phyloP scores from a whole-genome alignment of 495 filamentous ascomycete genomes.

The Eremomyces bilateralis region DNA sequence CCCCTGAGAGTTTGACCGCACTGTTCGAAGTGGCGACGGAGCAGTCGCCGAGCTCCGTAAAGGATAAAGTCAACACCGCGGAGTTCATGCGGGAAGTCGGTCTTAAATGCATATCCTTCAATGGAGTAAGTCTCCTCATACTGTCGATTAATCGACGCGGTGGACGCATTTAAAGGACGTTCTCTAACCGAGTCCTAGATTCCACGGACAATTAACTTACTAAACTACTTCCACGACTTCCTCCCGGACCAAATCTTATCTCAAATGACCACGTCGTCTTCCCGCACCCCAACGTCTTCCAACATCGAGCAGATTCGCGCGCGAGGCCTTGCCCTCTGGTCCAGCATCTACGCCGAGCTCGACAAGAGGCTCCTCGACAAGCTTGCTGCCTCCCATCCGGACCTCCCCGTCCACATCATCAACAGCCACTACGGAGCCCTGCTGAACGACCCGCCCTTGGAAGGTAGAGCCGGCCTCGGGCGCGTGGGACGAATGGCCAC shows the following conservation, averaged over 20 bases:
- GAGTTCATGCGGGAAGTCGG: conserved; percentile 62
- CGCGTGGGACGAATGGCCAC: conserved; percentile 41
- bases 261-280: conserved; percentile 25
- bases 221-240: conserved; percentile 38
- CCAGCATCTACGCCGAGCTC: conserved; percentile 49
- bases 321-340: conserved; percentile 43
- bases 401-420: conserved; percentile 57
- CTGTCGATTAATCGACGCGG: background rate
- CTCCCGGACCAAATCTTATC: conserved; percentile 27
- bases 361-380: conserved; percentile 43
- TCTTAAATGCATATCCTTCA: conserved; percentile 67
- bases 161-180: background rate
- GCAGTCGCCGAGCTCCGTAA: conserved; percentile 14
- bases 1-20: conserved; percentile 36
- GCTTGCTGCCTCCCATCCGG: conserved; percentile 47
- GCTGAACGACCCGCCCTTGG: conserved; percentile 34
- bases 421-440: conserved; percentile 46
- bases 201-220: conserved; percentile 58
- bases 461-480: conserved; percentile 14
- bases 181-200: no score
- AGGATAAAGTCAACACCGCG: conserved; percentile 21
- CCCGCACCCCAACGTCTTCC: conserved; percentile 23
- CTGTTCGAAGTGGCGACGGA: conserved; percentile 31
- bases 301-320: conserved; percentile 30
- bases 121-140: conserved; percentile 25